Conservation (phyloP, 2,329 filamentous ascomycete genomes). For the Beauveria asiatica region DNA sequence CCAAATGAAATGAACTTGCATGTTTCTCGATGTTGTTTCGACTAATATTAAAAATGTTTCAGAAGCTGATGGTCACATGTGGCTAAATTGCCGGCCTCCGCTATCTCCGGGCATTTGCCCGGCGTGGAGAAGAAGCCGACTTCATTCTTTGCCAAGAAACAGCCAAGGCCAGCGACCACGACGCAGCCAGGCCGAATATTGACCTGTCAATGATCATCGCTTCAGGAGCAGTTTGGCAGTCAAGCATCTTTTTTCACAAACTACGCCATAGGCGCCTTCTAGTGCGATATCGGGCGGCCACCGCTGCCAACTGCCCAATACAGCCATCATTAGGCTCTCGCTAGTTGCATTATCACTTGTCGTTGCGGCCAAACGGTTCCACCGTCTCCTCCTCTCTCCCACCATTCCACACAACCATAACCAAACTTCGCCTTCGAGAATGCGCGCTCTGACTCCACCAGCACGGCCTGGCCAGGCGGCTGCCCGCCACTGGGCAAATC, state of each 20-base stretch:
- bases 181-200: no score
- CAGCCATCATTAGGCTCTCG: not conserved
- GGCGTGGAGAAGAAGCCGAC: not conserved
- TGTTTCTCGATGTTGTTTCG: not conserved
- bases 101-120: not conserved
- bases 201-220: not conserved
- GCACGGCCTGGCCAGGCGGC: not conserved
- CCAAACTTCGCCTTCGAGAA: not conserved
- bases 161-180: not conserved
- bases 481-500: not conserved
- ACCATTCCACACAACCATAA: not conserved
- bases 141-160: not conserved
- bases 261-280: not conserved
- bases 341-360: not conserved
- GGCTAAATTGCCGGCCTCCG: not conserved
- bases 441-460: not conserved
- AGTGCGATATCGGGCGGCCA: constrained; percentile 7
- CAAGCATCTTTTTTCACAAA: not conserved
- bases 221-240: not conserved
- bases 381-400: not conserved
- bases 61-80: not conserved
- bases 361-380: not conserved
- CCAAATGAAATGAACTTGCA: not conserved
- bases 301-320: not conserved
- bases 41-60: not conserved